Evolutionary conservation across 2,329 filamentous ascomycete species (phyloP), one percentile per base, ranked within the genome.

Genomic region (Penicillium psychrosexuale): DNA sequence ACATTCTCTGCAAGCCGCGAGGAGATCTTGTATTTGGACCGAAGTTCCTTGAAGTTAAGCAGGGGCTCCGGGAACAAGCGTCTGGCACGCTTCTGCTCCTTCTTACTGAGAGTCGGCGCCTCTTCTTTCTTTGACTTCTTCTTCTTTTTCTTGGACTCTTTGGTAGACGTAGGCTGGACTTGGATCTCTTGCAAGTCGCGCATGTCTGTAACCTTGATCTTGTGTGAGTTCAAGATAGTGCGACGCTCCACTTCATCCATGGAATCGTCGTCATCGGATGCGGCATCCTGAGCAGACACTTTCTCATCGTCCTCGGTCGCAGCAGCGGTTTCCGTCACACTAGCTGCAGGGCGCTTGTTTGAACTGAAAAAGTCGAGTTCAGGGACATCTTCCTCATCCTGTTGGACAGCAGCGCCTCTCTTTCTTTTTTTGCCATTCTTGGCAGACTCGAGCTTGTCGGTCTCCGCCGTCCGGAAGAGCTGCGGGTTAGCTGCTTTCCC

Each of bases 141-240:
- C 68, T 82, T 83, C 63, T 83, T 84, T 62, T 70, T 74, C 71
- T 72, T 69, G 12, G 73, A 77, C 66, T 71, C 75, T 42, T 74
- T 67, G 51, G 61, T 55, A 52, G 60, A 46, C 15, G 42, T 61
- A 51, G 62, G 64, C 50, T 51, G 58, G 9, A 58, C 60, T 45
- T 66, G 67, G 43, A 70, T 70, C 22, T 68, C 69, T 42, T 73
- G 74, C 38, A 77, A 65, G 39, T 79, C 80, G 24, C 83, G 84
- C n/a, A 96, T 76, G 46, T 95, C 78, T 0, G 89, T 90, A 37
- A 95, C 82, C 72, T 96, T 96, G 61, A 97, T 79, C 60, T 91
- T 89, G 73, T 96, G 91, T 53, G 85, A 87, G 58, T 86, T 86
- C 58, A 96, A 75, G 11, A 93, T 79, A 56, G 86, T 84, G 64